Conservation (phyloP, 768 basidiomycete species). For the Auricularia sp. region DNA sequence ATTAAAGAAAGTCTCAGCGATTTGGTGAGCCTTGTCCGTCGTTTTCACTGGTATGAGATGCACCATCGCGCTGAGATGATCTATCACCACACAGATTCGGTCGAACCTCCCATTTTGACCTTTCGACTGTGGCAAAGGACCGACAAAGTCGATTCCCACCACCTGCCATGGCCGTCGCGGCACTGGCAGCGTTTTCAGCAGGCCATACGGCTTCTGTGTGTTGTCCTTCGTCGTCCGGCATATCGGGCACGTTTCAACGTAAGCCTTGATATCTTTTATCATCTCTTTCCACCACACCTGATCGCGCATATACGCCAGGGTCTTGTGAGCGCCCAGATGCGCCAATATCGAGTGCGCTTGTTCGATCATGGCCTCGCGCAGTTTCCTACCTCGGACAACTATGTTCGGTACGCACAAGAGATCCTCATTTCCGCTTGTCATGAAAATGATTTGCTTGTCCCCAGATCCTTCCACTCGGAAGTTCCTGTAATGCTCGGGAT, state of each 20-base stretch:
- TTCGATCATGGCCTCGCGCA: conserved; percentile 7
- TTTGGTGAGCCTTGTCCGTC: not conserved
- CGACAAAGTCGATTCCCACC: conserved; percentile 19
- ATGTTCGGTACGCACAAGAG: conserved; percentile 8
- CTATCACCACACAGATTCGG: conserved; percentile 17
- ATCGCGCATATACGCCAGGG: not conserved
- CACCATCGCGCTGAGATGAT: conserved; percentile 12
- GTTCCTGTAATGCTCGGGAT: conserved; percentile 2
- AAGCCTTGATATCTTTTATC: conserved; percentile 16
- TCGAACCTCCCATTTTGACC: conserved; percentile 16
- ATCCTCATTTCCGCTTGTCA: conserved; percentile 1
- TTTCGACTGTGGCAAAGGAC: conserved; percentile 14
- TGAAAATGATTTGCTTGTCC: conserved; percentile 2
- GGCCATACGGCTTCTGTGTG: conserved; percentile 15
- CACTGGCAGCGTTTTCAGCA: conserved; percentile 15
- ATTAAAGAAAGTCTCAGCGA: conserved; percentile 15
- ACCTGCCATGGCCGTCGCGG: conserved; percentile 17
- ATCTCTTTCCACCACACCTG: conserved; percentile 32
- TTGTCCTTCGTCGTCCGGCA: conserved; percentile 14
- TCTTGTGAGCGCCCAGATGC: conserved; percentile 25
- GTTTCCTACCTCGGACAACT: not conserved
- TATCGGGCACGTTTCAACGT: conserved; percentile 17
- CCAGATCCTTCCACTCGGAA: not conserved
- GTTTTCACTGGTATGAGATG: conserved; percentile 5
- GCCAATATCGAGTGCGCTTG: conserved; percentile 26